A percentile compares a stretch with the other conserved stretches of the same genome.
phyloP scores from a whole-genome alignment of 345 rosid species.

The Eucalyptus camaldulensis region DNA sequence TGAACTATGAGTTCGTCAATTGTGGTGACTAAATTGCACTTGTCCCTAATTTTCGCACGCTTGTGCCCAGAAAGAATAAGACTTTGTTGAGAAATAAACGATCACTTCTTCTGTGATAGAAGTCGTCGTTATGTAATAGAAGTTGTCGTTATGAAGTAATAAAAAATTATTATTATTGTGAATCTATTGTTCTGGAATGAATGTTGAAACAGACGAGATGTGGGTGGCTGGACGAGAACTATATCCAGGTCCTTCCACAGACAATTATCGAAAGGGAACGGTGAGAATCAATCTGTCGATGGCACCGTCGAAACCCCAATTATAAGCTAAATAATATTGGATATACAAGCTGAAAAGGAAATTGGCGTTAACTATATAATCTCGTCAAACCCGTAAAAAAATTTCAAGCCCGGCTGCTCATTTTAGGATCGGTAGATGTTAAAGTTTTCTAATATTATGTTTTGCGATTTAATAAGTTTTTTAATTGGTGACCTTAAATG shows the following conservation, averaged over 20 bases:
- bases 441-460: not conserved
- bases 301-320: not conserved
- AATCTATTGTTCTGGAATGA: not conserved
- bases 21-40: slow-evolving; percentile 2
- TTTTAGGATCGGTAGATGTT: not conserved
- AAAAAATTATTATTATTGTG: not conserved
- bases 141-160: not conserved
- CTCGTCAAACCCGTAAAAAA: not conserved
- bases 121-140: not conserved
- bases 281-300: not conserved
- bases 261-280: not conserved
- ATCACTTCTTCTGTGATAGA: not conserved
- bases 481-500: not conserved
- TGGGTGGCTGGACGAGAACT: not conserved
- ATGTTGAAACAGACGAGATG: not conserved
- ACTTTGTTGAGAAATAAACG: not conserved
- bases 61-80: not conserved
- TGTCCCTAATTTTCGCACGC: not conserved
- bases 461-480: not conserved
- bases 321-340: not conserved
- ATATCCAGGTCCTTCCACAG: not conserved
- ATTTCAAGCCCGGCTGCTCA: not conserved
- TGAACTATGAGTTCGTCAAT: slow-evolving; percentile 22
- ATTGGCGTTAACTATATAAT: not conserved
- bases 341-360: not conserved